Conservation (phyloP, 225 moss, liverwort and hornwort species). For the Pseudisothecium myosuroides region DNA sequence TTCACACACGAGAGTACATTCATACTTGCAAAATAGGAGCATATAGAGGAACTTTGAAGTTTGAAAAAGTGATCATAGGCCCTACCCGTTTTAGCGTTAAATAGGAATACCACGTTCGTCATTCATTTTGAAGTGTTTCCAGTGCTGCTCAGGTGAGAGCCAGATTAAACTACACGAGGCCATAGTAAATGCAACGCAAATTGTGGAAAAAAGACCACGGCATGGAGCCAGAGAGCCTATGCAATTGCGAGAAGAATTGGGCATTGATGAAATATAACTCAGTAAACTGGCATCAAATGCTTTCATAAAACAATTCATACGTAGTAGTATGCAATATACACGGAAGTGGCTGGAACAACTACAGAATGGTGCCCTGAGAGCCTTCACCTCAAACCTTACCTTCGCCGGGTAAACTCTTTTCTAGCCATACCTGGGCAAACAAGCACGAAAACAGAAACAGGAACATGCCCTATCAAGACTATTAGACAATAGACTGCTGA, state of each 20-base stretch:
- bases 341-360: neutral
- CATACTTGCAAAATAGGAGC: neutral
- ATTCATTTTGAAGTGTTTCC: neutral
- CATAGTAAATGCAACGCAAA: neutral
- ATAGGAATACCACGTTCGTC: neutral
- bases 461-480: neutral
- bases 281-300: neutral
- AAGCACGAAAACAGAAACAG: neutral
- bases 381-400: neutral
- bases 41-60: neutral
- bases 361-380: neutral
- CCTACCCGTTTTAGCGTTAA: neutral
- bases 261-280: neutral
- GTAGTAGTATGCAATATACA: neutral
- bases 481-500: neutral
- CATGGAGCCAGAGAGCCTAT: too few relatives aligned
- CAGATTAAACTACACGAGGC: neutral
- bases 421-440: neutral
- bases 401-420: neutral
- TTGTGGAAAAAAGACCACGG: neutral
- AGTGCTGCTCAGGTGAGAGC: neutral
- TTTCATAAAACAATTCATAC: neutral
- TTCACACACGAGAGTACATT: neutral
- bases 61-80: neutral
- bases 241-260: neutral